Conservation (phyloP, 1,139 yeast genomes). For the Debaryomyces sp. region DNA sequence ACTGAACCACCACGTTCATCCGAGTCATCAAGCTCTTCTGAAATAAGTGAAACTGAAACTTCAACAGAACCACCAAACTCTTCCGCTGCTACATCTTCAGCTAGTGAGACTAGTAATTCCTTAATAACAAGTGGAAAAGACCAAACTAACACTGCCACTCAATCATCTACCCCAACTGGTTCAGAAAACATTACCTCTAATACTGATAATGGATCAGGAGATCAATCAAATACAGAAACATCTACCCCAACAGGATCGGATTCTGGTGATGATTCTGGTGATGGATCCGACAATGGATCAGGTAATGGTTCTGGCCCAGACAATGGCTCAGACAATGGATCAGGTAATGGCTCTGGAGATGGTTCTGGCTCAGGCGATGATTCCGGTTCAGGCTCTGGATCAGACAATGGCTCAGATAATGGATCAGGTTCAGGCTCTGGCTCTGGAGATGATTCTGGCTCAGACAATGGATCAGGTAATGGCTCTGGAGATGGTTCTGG, state of each 20-base stretch:
- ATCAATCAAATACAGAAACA: neutral
- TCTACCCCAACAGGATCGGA: neutral
- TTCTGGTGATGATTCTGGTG: neutral
- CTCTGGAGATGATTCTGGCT: neutral
- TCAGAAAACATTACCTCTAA: neutral
- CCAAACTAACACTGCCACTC: neutral
- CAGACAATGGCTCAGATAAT: neutral
- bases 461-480: neutral
- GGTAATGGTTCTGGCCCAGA: neutral
- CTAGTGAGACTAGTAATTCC: neutral
- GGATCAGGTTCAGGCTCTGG: neutral
- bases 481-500: neutral
- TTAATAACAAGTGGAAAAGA: neutral
- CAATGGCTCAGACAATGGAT: neutral
- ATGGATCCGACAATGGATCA: neutral
- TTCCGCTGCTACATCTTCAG: constrained; percentile 13
- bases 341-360: neutral
- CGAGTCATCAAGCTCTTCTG: constrained; percentile 4
- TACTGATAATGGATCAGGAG: neutral
- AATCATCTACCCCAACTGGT: neutral
- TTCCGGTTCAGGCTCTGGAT: no score
- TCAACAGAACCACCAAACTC: constrained; percentile 14
- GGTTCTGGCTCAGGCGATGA: no score
- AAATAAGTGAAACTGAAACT: neutral
- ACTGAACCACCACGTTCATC: constrained; percentile 11